These are phyloP conservation scores for Pholiota microspora DNA, from an alignment of 768 basidiomycete species.

Conservation along the genomic window DNA sequence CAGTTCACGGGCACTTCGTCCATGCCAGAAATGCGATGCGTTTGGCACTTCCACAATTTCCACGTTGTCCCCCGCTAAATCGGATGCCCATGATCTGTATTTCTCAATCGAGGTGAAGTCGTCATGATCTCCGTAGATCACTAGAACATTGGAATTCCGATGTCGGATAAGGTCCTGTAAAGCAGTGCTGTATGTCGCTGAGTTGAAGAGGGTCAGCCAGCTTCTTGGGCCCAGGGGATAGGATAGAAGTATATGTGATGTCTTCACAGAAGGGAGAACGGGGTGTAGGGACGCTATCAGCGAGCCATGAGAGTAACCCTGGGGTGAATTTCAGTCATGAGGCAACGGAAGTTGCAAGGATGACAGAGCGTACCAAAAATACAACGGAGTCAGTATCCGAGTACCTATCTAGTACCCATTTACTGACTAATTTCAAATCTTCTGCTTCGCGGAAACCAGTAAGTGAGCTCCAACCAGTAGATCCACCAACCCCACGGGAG, in stretches of 20 bases:
- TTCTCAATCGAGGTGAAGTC: constrained; percentile 60
- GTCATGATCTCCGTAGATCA: constrained; percentile 68
- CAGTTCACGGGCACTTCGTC: constrained; percentile 26
- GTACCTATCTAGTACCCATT: constrained; percentile 47
- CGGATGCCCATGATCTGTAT: constrained; percentile 56
- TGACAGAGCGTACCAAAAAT: constrained; percentile 50
- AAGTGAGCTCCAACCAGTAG: constrained; percentile 70
- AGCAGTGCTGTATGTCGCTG: constrained; percentile 49
- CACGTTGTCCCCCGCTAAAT: constrained; percentile 31
- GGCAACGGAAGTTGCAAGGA: background rate
- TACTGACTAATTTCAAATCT: constrained; percentile 64
- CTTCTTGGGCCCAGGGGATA: constrained; percentile 71
- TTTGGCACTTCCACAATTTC: constrained; percentile 39
- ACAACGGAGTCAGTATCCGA: constrained; percentile 48
- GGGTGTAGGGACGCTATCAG: constrained; percentile 70
- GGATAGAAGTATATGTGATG: constrained; percentile 68
- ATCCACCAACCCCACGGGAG: constrained; percentile 73
- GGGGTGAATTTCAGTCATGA: background rate
- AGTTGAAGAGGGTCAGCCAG: constrained; percentile 68
- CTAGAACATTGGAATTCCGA: constrained; percentile 47
- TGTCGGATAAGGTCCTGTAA: constrained; percentile 50
- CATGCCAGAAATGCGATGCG: constrained; percentile 71
- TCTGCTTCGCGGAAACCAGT: constrained; percentile 69
- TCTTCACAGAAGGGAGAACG: constrained; percentile 45
- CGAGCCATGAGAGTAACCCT: constrained; percentile 75